Evolutionary conservation across 2,329 filamentous ascomycete genomes (phyloP).

Genomic region (Aspergillus viridinutans): DNA sequence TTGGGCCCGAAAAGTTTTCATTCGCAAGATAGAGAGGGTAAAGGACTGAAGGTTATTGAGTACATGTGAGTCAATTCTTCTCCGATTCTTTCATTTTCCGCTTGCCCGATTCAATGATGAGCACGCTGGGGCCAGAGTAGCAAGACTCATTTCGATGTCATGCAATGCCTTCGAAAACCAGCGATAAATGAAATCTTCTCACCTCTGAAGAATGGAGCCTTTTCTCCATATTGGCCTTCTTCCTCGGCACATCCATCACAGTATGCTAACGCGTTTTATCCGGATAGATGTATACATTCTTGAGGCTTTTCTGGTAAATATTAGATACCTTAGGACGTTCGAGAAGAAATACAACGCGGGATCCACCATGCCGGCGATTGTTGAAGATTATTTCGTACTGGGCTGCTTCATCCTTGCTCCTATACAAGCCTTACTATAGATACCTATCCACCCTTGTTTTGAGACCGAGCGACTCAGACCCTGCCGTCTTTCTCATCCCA

Average conservation of each 20-base stretch:
- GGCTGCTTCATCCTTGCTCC: not conserved
- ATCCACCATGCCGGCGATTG: not conserved
- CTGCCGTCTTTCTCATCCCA: not conserved
- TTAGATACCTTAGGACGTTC: not conserved
- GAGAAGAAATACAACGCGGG: not conserved
- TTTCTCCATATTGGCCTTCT: not conserved
- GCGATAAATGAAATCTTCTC: slow-evolving; percentile 62
- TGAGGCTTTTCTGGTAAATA: not conserved
- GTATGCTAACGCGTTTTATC: not conserved
- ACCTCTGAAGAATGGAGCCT: slow-evolving; percentile 49
- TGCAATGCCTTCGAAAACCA: slow-evolving; percentile 59
- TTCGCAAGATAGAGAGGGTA: slow-evolving; percentile 10
- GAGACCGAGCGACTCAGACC: not conserved
- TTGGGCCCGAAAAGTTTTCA: slow-evolving; percentile 7
- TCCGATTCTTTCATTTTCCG: not conserved
- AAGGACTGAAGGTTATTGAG: slow-evolving; percentile 10
- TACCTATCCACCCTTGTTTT: not conserved
- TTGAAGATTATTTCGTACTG: not conserved
- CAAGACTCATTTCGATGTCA: slow-evolving; percentile 30
- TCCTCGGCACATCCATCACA: not conserved
- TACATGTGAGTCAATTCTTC: slow-evolving; percentile 18
- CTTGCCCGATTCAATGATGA: slow-evolving; percentile 40
- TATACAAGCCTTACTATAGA: not conserved
- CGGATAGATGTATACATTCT: not conserved
- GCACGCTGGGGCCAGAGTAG: slow-evolving; percentile 53